Evolutionary conservation across 305 asterid genomes (phyloP).

Genomic region (Caryopteris hybrid): DNA sequence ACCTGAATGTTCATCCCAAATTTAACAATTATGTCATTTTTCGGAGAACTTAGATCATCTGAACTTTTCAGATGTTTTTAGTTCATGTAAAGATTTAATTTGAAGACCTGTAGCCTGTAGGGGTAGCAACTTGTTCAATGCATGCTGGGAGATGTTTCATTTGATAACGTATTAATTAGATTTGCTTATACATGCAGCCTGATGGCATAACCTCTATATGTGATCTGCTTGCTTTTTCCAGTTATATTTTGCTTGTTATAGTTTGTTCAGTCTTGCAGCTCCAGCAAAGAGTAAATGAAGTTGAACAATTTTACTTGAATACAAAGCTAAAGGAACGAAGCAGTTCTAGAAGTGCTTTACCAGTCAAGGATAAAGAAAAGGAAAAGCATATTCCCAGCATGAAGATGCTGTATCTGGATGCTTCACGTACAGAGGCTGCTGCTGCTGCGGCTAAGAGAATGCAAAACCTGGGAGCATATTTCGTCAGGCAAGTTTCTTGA

Average conservation of each 20-base stretch:
- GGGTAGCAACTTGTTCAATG: background rate
- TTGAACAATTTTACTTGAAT: slow-evolving; percentile 59
- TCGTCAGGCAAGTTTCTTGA: slow-evolving; percentile 66
- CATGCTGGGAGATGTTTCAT: background rate
- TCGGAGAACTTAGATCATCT: background rate
- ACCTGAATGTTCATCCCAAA: background rate
- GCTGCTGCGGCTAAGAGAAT: slow-evolving; percentile 95
- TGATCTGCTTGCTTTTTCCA: background rate
- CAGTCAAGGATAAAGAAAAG: slow-evolving; percentile 53
- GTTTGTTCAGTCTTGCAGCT: slow-evolving; percentile 48
- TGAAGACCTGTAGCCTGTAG: background rate
- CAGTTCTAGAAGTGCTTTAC: slow-evolving; percentile 35
- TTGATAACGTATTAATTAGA: background rate
- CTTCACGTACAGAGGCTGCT: slow-evolving; percentile 83
- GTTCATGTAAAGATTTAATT: background rate
- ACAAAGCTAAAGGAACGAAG: slow-evolving; percentile 39
- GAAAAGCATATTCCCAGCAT: slow-evolving; percentile 70
- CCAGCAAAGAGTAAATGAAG: slow-evolving; percentile 68
- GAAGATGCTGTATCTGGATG: slow-evolving; percentile 83
- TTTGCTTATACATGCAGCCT: background rate
- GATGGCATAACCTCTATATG: background rate
- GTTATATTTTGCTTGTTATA: slow-evolving; percentile 9
- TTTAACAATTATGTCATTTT: background rate
- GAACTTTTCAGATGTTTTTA: background rate
- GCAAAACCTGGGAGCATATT: slow-evolving; percentile 92